phyloP scores from a whole-genome alignment of 495 filamentous ascomycete species.

The Aspergillus cristatus region DNA sequence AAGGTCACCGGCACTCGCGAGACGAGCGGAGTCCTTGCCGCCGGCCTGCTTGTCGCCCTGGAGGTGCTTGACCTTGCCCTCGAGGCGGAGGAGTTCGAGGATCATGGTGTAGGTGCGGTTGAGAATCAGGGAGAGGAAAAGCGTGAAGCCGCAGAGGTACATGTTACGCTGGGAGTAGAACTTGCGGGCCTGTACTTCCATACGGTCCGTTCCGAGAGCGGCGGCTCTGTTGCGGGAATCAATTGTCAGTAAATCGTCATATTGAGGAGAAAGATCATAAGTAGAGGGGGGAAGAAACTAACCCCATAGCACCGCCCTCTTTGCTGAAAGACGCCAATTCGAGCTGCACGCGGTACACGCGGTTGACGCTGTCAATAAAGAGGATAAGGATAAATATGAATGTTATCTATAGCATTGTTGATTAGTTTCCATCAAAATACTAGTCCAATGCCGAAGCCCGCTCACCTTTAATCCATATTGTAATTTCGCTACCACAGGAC shows the following conservation, averaged over 20 bases:
- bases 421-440: not conserved
- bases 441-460: not conserved
- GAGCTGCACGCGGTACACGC: slow-evolving; percentile 90
- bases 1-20: slow-evolving; percentile 56
- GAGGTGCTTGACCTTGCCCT: slow-evolving; percentile 82
- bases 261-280: too few species aligned
- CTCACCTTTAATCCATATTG: slow-evolving; percentile 72
- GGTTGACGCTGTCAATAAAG: slow-evolving; percentile 97
- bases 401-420: slow-evolving; percentile 58
- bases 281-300: too few species aligned
- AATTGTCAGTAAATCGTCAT: slow-evolving; percentile 16
- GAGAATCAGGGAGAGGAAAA: slow-evolving; percentile 96
- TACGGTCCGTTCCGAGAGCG: slow-evolving; percentile 77
- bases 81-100: slow-evolving; percentile 83
- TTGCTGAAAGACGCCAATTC: slow-evolving; percentile 60
- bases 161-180: slow-evolving; percentile 99
- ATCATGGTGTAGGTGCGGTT: slow-evolving; percentile 99
- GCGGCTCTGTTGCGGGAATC: slow-evolving; percentile 42
- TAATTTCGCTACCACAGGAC: slow-evolving; percentile 65
- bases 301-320: slow-evolving; percentile 35
- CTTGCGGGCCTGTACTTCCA: slow-evolving; percentile 97
- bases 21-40: slow-evolving; percentile 58
- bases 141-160: slow-evolving; percentile 99
- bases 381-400: slow-evolving; percentile 98
- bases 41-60: slow-evolving; percentile 66